Evolutionary conservation across 1,284 basidiomycete species (phyloP), one percentile per base, ranked within the genome.

Genomic region (Ustilago crameri): DNA sequence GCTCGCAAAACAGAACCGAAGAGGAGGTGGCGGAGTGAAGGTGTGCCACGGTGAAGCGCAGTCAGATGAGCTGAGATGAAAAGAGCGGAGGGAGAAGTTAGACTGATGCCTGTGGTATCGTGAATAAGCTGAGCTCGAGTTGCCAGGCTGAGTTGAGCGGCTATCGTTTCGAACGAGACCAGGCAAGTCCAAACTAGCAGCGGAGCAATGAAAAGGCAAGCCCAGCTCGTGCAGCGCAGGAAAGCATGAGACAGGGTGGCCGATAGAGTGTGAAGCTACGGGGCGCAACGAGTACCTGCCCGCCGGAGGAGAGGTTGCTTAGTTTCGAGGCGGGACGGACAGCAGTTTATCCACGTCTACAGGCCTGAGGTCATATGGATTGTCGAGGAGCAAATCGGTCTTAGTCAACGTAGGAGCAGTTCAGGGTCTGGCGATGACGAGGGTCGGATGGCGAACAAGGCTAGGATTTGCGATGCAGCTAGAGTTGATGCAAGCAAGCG

Each of bases 391-490:
- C 40, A 22, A 22, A 22, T 22, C 14, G n/a, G 40, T 10, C 8
- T 20, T 10, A 23, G 20, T 24, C n/a, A 27, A 30, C 30, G 9
- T 18, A 32, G 20, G 24, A 22, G 23, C 26, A 14, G 44, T 17
- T 15, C 14, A 18, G n/a, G 35, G 27, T 22, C 24, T 48, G 32
- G 48, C 37, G 43, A 52, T 30, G 18, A 26, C 41, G 18, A 53
- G 37, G 5, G 35, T 48, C 50, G 61, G 54, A 57, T 40, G 38
- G 43, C 44, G 45, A 32, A 26, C 26, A 22, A 56, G 45, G 50
- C 9, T 35, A 20, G 48, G 55, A 64, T 59, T 48, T 58, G 55
- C 55, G 45, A n/a, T 58, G 55, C 55, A 65, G 55, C 46, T 65
- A 59, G 62, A 65, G 62, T 65, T 58, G 51, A 65, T 38, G 26